Evolutionary conservation across 371 early-diverging fungal species (phyloP), one percentile per base, ranked within the genome.

Genomic region (Thermomucor indicae-seudaticae): DNA sequence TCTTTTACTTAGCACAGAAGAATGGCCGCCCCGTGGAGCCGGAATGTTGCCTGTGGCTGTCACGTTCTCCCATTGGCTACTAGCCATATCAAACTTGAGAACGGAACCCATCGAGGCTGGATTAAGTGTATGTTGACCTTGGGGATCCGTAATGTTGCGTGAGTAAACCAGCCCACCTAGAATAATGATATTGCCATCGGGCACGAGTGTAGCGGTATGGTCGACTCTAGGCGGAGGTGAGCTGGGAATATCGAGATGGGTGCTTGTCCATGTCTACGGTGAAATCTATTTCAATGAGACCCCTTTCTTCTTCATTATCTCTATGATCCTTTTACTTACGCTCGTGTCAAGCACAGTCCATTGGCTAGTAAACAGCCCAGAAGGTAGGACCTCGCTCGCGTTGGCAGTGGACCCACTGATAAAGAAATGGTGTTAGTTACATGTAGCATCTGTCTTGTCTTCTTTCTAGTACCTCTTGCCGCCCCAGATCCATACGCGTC

Each of bases 21-120:
- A 67, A 47, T 72, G 72, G 16, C 69, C 72, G 35, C 66, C 31
- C 23, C 72, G 53, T 11, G 72, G 72, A 6, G 72, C 72, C 35
- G 72, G 72, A 16, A 72, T 64, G 37, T 72, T 72, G 16, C 72
- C 72, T 4, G 64, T 63, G 8, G 72, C 72, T 12, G 63, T 72
- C 7, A 72, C 38, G 23, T 60, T 64, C 5, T 55, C 34, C 72
- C 72, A 72, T 34, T 57, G 52, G 22, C 40, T 56, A 10, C 43
- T 47, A 0, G 59, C 51, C 16, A 57, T 61, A 34, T 72, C 66
- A 47, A 64, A 72, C 5, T 57, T 23, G 12, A 72, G 30, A 1
- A 72, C 27, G 0, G 65, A 57, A 25, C 56, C 63, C 72, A 72
- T 72, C 0, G 72, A 72, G 2, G 65, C 59, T 0, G 72, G 69